Evolutionary conservation across 768 basidiomycete species (phyloP).

Genomic region (Clathrus columnatus): DNA sequence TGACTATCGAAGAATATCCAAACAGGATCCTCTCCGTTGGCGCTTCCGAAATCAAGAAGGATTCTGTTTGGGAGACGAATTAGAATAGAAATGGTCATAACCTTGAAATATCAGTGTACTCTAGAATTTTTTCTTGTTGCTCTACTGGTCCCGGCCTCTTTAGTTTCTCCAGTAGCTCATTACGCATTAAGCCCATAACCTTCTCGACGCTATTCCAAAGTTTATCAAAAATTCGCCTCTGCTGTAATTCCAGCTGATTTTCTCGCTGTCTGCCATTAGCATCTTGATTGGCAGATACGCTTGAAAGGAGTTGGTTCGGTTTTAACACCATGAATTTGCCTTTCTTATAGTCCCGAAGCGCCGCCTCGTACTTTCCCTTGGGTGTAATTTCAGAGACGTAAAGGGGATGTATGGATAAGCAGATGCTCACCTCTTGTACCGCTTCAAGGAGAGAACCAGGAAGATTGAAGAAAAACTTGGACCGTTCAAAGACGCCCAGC

Average conservation of each 20-base stretch:
- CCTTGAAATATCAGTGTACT: slow-evolving; percentile 46
- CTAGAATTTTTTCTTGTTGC: slow-evolving; percentile 94
- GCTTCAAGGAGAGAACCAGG: slow-evolving; percentile 83
- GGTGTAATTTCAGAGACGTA: slow-evolving; percentile 2
- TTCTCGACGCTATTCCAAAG: slow-evolving; percentile 94
- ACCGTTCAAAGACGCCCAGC: slow-evolving; percentile 89
- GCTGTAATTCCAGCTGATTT: slow-evolving; percentile 56
- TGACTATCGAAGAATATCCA: slow-evolving; percentile 97
- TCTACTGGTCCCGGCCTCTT: slow-evolving; percentile 77
- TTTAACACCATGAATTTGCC: slow-evolving; percentile 85
- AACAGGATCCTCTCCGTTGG: slow-evolving; percentile 78
- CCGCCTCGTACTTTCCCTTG: slow-evolving; percentile 89
- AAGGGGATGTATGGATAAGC: background rate
- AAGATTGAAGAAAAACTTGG: slow-evolving; percentile 98
- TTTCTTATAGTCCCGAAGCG: slow-evolving; percentile 94
- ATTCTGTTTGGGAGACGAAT: slow-evolving; percentile 42
- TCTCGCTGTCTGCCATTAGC: slow-evolving; percentile 48
- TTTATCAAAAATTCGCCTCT: slow-evolving; percentile 89
- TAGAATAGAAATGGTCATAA: background rate
- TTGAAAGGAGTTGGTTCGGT: slow-evolving; percentile 76
- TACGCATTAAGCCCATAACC: slow-evolving; percentile 87
- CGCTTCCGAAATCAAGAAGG: slow-evolving; percentile 61
- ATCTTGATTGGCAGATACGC: slow-evolving; percentile 22
- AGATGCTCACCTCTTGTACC: slow-evolving; percentile 67
- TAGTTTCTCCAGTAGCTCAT: slow-evolving; percentile 64